Percentiles rank a stretch among this genome's conserved stretches.
Evolutionary conservation across 164 flowering plant genomes (phyloP).

Genomic region (Houttuynia cordata): DNA sequence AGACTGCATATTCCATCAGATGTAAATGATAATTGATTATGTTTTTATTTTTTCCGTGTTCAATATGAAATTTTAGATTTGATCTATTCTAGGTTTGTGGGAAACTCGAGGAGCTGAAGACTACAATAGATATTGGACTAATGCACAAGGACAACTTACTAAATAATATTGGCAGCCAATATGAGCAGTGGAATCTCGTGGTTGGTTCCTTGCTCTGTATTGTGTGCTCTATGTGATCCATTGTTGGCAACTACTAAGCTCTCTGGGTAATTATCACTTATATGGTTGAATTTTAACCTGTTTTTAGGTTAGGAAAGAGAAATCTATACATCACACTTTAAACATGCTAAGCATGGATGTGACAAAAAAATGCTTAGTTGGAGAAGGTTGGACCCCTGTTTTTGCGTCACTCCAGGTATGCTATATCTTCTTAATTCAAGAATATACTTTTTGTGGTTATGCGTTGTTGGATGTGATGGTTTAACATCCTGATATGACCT

Average conservation of each 20-base stretch:
- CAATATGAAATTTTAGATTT: background rate
- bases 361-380: conserved; percentile 93
- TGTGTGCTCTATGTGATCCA: background rate
- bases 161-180: conserved; percentile 41
- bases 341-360: conserved; percentile 98
- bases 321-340: conserved; percentile 70
- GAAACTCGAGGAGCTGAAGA: conserved; percentile 58
- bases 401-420: conserved; percentile 83
- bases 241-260: background rate
- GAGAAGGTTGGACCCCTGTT: conserved; percentile 94
- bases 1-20: no score
- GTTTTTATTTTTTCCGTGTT: background rate
- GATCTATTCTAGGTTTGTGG: conserved; percentile 45
- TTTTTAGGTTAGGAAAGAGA: conserved; percentile 82
- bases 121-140: conserved; percentile 68
- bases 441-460: background rate
- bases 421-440: background rate
- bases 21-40: no score
- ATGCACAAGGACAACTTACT: conserved; percentile 42
- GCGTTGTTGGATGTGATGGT: background rate
- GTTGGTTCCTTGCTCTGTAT: conserved; percentile 21
- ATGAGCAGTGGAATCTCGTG: conserved; percentile 65
- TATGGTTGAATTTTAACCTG: background rate
- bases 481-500: conserved; percentile 1
- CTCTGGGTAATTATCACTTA: background rate